Base-by-base conservation (phyloP, 2,329 filamentous ascomycete species). In the Alternaria sp. region DNA sequence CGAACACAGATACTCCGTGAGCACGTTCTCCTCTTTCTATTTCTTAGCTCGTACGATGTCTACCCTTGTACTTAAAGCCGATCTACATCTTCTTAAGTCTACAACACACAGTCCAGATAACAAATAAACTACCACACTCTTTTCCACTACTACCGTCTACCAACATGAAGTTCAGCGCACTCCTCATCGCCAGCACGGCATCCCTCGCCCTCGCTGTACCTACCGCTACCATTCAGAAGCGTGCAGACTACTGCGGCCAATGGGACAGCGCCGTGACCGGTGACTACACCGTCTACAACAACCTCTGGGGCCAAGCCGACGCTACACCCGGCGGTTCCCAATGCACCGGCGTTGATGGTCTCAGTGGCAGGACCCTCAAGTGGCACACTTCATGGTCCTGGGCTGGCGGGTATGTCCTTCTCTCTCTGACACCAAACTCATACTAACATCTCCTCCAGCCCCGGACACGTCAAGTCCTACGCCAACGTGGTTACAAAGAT, bases 321-420 rank as follows among this genome's bases (percentile, higher is more conserved):
- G 83, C 82, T 9, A 77, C 72, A 5, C 81, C 81, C 5, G 84
- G 84, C 5, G 84, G 84, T 26, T 80, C 73, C 3, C 83, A 85
- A 69, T 85, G 83, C 76, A 82, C 82, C 23, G 79, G 77, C 26
- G 78, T 83, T 60, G 78, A 81, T 59, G 73, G 79, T 57, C 67
- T 81, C 30, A 76, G 68, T 53, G 78, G 77, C 28, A 72, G 46
- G 54, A 79, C 74, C 6, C 70, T 85, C 15, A 77, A 77, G 54
- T 85, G 83, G 83, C 76, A 80, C 67, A 82, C 82, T 6, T 80
- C 71, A 26, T 83, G 81, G 81, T 67, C 74, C n/a, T 83, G 81
- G 81, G 67, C 77, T 19, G 81, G 81, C 58, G 80, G 77, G 79
- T 82, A 74, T 36, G 74, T 44, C 11, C 13, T 10, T 21, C 10